Base-by-base conservation (phyloP, 441 rosid species). In the Omphalea diandra region DNA sequence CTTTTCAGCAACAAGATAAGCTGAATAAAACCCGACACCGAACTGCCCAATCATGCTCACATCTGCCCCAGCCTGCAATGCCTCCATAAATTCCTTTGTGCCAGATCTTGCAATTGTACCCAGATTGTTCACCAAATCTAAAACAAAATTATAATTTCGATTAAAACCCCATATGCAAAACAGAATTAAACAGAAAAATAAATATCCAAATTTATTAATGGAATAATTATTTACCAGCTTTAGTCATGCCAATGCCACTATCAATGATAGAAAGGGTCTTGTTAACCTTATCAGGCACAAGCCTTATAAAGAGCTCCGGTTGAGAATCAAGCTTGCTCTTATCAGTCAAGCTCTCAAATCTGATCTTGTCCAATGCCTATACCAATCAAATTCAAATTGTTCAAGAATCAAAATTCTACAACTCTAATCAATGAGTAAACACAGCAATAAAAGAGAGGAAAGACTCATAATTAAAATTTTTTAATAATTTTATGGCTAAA, bases 31-130 rank as follows among this genome's bases (percentile, higher is more conserved):
- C 59, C 97, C 93, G 7, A 86, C 90, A 63, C 93, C 96, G 2
- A 92, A 90, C 36, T 88, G 97, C 18, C 97, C 93, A 49, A 87
- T 92, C 94, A 92, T 90, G 79, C 93, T 87, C 54, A 92, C 91
- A 63, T 87, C 90, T 67, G 93, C 96, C 0, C 97, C 97, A 41
- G 90, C 93, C 53, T 84, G 88, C 29, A 92, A 69, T 1, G 94
- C 97, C 67, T 90, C 94, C 96, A 88, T 87, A 67, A 88, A 88
- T 24, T 92, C 96, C 85, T 90, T 88, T 40, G 94, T 88, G 5
- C 96, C 96, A 38, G 94, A 92, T 74, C 93, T 84, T 10, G 91
- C 94, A 76, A 88, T 88, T 2, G 94, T 91, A 56, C 97, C 96
- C 77, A 91, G 79, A 47, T 90, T 88, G 76, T 91, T 90, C 78